phyloP scores from a whole-genome alignment of 495 filamentous ascomycete genomes.

The Daldinia grandis region DNA sequence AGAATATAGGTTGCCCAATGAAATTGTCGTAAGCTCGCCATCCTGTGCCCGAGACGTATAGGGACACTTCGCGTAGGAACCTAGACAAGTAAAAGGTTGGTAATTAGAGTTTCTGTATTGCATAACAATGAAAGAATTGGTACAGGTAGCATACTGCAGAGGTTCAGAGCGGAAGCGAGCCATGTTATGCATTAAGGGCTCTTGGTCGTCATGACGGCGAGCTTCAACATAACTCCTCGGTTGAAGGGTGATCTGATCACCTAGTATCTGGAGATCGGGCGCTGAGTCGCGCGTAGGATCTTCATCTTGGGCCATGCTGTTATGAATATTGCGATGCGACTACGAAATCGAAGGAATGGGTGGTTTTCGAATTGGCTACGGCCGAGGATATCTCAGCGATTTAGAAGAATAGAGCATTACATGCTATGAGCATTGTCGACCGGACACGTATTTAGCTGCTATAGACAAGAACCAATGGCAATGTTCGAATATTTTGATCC shows the following conservation, averaged over 20 bases:
- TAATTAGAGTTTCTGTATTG: constrained; percentile 43
- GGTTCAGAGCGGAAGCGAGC: constrained; percentile 73
- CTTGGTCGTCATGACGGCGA: constrained; percentile 64
- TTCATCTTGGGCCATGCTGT: constrained; percentile 48
- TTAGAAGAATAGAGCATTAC: constrained; percentile 19
- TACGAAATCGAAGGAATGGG: constrained; percentile 5
- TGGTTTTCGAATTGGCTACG: constrained; percentile 14
- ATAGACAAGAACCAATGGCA: neutral
- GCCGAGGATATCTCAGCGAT: constrained; percentile 33
- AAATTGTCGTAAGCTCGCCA: constrained; percentile 94
- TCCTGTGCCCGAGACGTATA: constrained; percentile 88
- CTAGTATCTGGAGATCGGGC: constrained; percentile 84
- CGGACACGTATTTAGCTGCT: neutral
- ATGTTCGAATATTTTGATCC: neutral
- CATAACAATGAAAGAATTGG: neutral
- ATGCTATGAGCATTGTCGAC: constrained; percentile 25
- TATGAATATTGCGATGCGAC: constrained; percentile 15
- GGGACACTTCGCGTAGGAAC: constrained; percentile 89
- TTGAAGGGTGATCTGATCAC: constrained; percentile 80
- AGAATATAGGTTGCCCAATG: constrained; percentile 93
- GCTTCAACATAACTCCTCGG: constrained; percentile 74
- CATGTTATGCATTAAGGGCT: constrained; percentile 81
- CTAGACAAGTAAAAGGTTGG: constrained; percentile 53
- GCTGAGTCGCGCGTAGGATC: constrained; percentile 61
- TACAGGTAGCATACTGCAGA: constrained; percentile 54